A percentile compares a stretch with the other conserved stretches of the same genome.
Evolutionary conservation across 768 basidiomycete genomes (phyloP).

Genomic region (Macrolepiota fuliginosa): DNA sequence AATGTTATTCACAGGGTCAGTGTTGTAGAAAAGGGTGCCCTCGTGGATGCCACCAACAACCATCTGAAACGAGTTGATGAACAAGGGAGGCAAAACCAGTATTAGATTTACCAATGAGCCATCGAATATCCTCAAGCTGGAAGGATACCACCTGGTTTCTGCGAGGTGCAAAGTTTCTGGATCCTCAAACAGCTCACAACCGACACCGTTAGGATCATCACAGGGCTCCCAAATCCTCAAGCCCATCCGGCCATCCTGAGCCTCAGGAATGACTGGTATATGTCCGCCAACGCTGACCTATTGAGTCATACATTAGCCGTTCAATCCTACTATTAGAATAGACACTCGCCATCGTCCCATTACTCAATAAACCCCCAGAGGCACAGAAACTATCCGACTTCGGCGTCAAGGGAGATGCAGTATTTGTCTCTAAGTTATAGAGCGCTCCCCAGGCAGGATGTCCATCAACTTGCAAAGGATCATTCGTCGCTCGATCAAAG

Average conservation of each 20-base stretch:
- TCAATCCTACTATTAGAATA: slow-evolving; percentile 2
- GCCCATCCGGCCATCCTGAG: slow-evolving; percentile 32
- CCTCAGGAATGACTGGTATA: slow-evolving; percentile 24
- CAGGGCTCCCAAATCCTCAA: slow-evolving; percentile 39
- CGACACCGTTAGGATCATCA: slow-evolving; percentile 24
- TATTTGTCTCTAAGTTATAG: slow-evolving; percentile 38
- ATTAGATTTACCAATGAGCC: slow-evolving; percentile 31
- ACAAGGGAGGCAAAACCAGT: neutral
- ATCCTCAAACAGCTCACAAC: slow-evolving; percentile 35
- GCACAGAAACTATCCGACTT: slow-evolving; percentile 43
- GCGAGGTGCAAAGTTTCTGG: slow-evolving; percentile 30
- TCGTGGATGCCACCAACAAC: slow-evolving; percentile 27
- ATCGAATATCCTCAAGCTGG: slow-evolving; percentile 31
- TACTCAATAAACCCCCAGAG: slow-evolving; percentile 37
- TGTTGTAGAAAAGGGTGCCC: slow-evolving; percentile 58
- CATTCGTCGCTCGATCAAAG: slow-evolving; percentile 30
- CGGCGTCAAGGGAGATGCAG: slow-evolving; percentile 30
- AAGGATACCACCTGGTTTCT: slow-evolving; percentile 40
- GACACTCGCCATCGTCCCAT: slow-evolving; percentile 34
- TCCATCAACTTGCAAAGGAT: slow-evolving; percentile 37
- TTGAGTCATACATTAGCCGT: neutral
- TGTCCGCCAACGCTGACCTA: slow-evolving; percentile 31
- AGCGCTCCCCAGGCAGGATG: slow-evolving; percentile 46
- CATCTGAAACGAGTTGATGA: slow-evolving; percentile 17
- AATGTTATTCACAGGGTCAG: slow-evolving; percentile 46